A percentile compares a stretch with the other conserved stretches of the same genome.
Conservation (phyloP, 1,284 basidiomycete genomes). For the Leccinum subrobustum region DNA sequence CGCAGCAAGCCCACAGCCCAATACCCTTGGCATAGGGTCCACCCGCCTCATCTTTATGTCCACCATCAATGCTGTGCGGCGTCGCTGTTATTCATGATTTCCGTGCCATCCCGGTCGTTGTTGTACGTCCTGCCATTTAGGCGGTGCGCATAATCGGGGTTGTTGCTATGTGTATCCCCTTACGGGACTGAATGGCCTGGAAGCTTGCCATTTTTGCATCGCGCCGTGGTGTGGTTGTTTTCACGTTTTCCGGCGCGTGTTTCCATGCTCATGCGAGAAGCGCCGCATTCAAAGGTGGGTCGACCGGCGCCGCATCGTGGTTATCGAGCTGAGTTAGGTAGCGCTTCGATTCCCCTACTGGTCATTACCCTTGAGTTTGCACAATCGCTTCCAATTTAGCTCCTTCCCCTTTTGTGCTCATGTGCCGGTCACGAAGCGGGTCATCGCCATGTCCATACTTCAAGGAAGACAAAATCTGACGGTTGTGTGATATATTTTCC, state of each 20-base stretch:
- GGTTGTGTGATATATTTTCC: not conserved
- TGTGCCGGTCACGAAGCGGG: constrained; percentile 2
- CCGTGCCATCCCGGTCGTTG: constrained; percentile 2
- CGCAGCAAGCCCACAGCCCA: constrained; percentile 31
- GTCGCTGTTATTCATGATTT: constrained; percentile 7
- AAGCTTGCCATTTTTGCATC: constrained; percentile 6
- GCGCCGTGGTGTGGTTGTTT: constrained; percentile 10
- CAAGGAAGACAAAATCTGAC: not conserved
- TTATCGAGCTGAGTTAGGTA: constrained; percentile 14
- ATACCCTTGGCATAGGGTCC: constrained; percentile 14
- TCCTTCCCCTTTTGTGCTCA: not conserved
- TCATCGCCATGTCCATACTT: constrained; percentile 2
- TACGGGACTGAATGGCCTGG: constrained; percentile 7
- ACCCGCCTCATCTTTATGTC: constrained; percentile 7
- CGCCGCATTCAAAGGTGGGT: constrained; percentile 7
- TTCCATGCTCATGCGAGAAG: constrained; percentile 14
- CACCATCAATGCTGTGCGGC: constrained; percentile 10
- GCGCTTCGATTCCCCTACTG: constrained; percentile 9
- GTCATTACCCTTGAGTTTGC: constrained; percentile 3
- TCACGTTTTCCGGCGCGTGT: constrained; percentile 8
- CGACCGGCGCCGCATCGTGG: constrained; percentile 7
- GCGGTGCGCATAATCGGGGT: constrained; percentile 11
- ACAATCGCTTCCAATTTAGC: constrained; percentile 10
- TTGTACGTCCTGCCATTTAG: not conserved
- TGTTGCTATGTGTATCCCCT: constrained; percentile 16